Percentiles rank a stretch among this genome's conserved stretches.
Evolutionary conservation across 345 rosid species (phyloP).

Genomic region (Trapa incisa): DNA sequence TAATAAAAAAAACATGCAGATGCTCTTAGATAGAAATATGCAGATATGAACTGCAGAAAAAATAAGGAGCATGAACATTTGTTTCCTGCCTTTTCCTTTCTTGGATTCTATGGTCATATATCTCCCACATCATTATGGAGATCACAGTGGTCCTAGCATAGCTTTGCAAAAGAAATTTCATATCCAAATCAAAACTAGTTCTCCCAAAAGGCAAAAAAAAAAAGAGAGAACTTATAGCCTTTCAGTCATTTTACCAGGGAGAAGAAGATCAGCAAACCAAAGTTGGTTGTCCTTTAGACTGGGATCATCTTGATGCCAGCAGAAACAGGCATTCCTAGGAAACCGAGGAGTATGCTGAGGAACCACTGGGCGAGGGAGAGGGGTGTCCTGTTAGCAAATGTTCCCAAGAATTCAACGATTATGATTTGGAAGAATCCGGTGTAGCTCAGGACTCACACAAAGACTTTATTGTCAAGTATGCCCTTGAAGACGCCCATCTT

Average conservation of each 20-base stretch:
- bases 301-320: slow-evolving; percentile 61
- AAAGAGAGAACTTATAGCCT: background rate
- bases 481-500: slow-evolving; percentile 55
- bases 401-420: slow-evolving; percentile 58
- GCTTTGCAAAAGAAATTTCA: background rate
- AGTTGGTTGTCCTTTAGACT: slow-evolving; percentile 21
- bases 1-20: too few relatives aligned
- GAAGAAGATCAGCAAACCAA: background rate
- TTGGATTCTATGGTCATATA: background rate
- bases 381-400: slow-evolving; percentile 55
- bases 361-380: slow-evolving; percentile 46
- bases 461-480: slow-evolving; percentile 41
- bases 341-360: slow-evolving; percentile 41
- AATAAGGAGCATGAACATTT: background rate
- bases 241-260: background rate
- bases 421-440: slow-evolving; percentile 59
- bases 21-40: background rate
- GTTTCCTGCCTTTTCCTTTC: background rate
- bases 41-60: background rate
- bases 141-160: background rate
- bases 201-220: background rate
- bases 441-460: slow-evolving; percentile 35
- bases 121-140: background rate
- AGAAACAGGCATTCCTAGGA: slow-evolving; percentile 81
- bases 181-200: background rate